phyloP scores from a whole-genome alignment of 140 eudicot species.

The Anethum foeniculum region DNA sequence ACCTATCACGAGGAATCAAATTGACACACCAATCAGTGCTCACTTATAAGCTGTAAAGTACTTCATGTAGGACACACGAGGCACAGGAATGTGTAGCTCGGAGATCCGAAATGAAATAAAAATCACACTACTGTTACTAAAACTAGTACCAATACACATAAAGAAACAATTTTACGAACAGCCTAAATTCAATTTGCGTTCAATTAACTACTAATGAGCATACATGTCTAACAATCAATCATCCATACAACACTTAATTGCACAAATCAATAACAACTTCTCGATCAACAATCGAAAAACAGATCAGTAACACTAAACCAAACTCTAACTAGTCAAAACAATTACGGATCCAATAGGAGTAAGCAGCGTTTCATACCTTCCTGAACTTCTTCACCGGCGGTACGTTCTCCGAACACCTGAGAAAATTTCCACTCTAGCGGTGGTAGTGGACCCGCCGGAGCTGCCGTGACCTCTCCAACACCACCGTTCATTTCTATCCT shows the following conservation, averaged over 20 bases:
- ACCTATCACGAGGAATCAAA: not conserved
- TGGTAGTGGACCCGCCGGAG: constrained; percentile 54
- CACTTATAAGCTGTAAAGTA: not conserved
- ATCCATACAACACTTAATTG: not conserved
- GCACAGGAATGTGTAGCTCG: not conserved
- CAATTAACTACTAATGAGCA: not conserved
- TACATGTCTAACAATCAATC: constrained; percentile 3
- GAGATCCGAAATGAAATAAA: not conserved
- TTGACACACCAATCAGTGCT: not conserved
- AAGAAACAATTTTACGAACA: not conserved
- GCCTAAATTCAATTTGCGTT: not conserved
- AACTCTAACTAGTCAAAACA: constrained; percentile 28
- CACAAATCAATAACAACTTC: constrained; percentile 11
- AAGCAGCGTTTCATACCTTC: constrained; percentile 50
- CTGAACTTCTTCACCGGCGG: constrained; percentile 98
- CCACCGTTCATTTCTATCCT: constrained; percentile 51
- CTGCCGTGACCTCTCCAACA: constrained; percentile 53
- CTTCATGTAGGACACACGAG: not conserved
- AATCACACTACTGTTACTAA: not conserved
- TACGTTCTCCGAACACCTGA: constrained; percentile 96
- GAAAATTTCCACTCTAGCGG: constrained; percentile 97
- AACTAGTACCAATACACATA: not conserved
- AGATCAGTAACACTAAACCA: constrained; percentile 24
- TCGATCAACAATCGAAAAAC: constrained; percentile 19
- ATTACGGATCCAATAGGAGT: constrained; percentile 13